Base-by-base conservation (phyloP, 2,329 filamentous ascomycete species). In the Pseudonectria foliicola region DNA sequence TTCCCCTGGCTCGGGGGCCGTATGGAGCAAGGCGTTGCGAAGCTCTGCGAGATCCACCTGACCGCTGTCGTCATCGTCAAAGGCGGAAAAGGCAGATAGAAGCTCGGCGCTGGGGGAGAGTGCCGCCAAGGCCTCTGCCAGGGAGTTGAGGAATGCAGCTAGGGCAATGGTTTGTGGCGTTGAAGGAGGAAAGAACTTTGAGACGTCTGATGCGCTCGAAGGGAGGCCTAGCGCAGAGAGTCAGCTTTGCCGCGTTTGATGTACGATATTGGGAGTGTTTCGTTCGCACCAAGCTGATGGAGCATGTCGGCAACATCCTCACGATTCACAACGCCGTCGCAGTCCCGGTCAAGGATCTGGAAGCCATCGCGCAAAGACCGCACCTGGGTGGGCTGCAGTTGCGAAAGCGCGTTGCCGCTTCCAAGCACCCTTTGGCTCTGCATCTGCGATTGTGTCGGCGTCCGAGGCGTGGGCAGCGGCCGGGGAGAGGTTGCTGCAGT, bases 11-110 rank as follows among this genome's bases (percentile, higher is more conserved):
- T 94, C 87, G 0, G 87, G 85, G 1, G 80, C 78, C 1, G 88
- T 95, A 46, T 88, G 76, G 27, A 95, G 62, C 29, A 98, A 60
- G 1, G 90, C 87, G 48, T 92, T 85, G 29, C 84, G 78, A 43
- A 98, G 63, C 59, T 95, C 87, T 0, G 67, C 73, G 13, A 94
- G 65, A 55, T 96, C 88, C 26, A 96, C 79, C 60, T 95, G 88
- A 3, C 92, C 92, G 51, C 85, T 92, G 57, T 98, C 92, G 44
- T 94, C 88, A 43, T 94, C 85, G 54, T 98, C 92, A 56, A 96
- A 96, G 0, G 92, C 92, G 3, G 87, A 87, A 48, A 98, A 90
- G 0, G 92, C 92, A 2, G 88, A 90, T 13, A 87, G 67, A 8
- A 98, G 73, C 56, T 98, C 92, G 12, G 78, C 73, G 14, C 79